phyloP scores from a whole-genome alignment of 1,284 basidiomycete genomes.

The Vanrija sp. region DNA sequence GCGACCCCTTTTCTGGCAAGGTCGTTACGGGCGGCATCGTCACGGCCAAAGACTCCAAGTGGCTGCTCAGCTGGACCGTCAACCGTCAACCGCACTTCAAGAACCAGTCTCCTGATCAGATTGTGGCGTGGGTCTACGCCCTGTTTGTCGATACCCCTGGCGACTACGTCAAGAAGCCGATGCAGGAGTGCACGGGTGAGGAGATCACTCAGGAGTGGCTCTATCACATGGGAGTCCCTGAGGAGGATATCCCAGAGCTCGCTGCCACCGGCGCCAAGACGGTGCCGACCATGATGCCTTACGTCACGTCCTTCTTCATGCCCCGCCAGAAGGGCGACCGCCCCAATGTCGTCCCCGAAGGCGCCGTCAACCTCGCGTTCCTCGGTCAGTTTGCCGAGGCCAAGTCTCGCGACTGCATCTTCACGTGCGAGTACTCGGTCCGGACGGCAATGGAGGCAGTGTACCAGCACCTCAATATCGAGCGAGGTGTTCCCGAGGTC shows the following conservation, averaged over 20 bases:
- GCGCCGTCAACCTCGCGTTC: background rate
- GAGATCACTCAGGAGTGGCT: conserved; percentile 4
- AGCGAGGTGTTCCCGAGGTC: conserved; percentile 2
- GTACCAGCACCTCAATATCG: background rate
- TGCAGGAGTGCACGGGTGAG: background rate
- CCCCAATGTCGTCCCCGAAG: background rate
- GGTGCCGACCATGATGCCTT: background rate
- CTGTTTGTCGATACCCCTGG: background rate
- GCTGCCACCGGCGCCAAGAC: background rate
- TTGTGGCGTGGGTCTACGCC: background rate
- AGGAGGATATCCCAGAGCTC: background rate
- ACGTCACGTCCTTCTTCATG: conserved; percentile 2
- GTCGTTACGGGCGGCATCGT: conserved; percentile 1
- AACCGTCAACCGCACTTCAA: conserved; percentile 3
- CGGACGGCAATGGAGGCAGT: conserved; percentile 3
- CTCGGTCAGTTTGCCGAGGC: conserved; percentile 5
- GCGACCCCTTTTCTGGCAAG: background rate
- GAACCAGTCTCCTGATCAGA: background rate
- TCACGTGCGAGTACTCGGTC: conserved; percentile 4
- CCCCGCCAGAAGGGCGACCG: background rate
- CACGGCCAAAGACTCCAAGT: background rate
- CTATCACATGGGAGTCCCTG: background rate
- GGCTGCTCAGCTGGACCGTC: background rate
- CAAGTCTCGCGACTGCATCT: conserved; percentile 1
- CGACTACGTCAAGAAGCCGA: conserved; percentile 1